A percentile compares a stretch with the other conserved stretches of the same genome.
Evolutionary conservation across 495 filamentous ascomycete genomes (phyloP).

Genomic region (Talaromyces thailandensis): DNA sequence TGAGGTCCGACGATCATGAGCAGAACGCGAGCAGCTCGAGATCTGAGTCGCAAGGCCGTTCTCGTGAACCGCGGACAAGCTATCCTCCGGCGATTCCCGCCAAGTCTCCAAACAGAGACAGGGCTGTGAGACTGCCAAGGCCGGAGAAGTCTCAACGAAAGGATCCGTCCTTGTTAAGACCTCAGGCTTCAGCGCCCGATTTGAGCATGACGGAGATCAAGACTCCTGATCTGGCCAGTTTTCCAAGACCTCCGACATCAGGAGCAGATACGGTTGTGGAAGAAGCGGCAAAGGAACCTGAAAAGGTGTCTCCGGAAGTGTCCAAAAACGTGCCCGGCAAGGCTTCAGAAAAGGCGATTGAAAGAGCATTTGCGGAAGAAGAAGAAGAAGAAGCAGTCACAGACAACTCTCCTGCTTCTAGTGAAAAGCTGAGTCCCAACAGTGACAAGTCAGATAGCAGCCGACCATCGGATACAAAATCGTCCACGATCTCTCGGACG

Average conservation of each 20-base stretch:
- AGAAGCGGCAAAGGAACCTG: neutral
- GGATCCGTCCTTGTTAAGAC: neutral
- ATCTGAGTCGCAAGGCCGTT: neutral
- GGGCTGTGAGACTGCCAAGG: neutral
- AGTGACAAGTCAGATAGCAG: neutral
- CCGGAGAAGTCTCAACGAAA: neutral
- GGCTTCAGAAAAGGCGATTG: neutral
- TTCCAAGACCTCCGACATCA: constrained; percentile 3
- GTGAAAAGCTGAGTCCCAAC: neutral
- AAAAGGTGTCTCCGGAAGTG: neutral
- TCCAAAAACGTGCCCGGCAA: neutral
- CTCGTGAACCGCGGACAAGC: neutral
- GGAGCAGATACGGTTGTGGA: neutral
- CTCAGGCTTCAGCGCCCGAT: constrained; percentile 5
- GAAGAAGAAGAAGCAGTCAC: neutral
- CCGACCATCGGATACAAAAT: neutral
- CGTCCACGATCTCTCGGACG: constrained; percentile 10
- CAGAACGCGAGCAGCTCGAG: neutral
- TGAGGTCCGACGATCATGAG: neutral
- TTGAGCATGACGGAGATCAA: neutral
- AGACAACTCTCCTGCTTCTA: neutral
- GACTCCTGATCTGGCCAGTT: constrained; percentile 6
- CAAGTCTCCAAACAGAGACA: neutral
- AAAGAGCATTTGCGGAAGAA: neutral
- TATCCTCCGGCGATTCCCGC: neutral